These are phyloP conservation scores for Melastoma candidum DNA, from an alignment of 441 rosid genomes.

Conservation along the genomic window DNA sequence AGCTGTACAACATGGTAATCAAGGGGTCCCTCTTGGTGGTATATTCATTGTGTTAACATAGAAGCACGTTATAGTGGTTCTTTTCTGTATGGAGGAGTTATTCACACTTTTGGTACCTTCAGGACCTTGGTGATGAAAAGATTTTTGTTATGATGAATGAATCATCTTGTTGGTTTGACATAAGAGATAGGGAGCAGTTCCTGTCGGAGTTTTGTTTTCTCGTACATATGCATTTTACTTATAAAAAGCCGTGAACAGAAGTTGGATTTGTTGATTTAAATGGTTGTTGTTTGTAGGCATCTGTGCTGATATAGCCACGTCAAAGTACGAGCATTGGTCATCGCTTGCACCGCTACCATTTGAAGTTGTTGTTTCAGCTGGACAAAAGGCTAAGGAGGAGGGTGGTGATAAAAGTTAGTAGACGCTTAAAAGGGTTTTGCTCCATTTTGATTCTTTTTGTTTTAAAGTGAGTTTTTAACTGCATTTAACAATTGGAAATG, in stretches of 20 bases:
- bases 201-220: slow-evolving; percentile 1
- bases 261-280: slow-evolving; percentile 8
- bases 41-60: slow-evolving; percentile 9
- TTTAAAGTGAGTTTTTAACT: too few relatives aligned
- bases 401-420: slow-evolving; percentile 55
- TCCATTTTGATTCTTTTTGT: too few relatives aligned
- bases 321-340: slow-evolving; percentile 86
- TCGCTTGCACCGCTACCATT: slow-evolving; percentile 94
- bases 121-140: background rate
- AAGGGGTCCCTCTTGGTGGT: too few relatives aligned
- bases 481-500: too few relatives aligned
- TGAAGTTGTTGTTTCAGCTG: slow-evolving; percentile 91
- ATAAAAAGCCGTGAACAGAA: background rate
- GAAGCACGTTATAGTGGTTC: background rate
- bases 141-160: too few relatives aligned
- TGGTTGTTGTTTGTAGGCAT: slow-evolving; percentile 36
- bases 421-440: too few relatives aligned
- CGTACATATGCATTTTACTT: background rate
- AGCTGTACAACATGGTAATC: slow-evolving; percentile 78
- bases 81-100: background rate
- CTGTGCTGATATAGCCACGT: slow-evolving; percentile 68
- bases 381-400: slow-evolving; percentile 87
- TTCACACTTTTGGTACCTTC: background rate
- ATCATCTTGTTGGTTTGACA: too few relatives aligned
- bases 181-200: too few relatives aligned